A percentile compares a stretch with the other conserved stretches of the same genome.
Evolutionary conservation across 306 rosid species (phyloP).

Genomic region (Quercus alba): DNA sequence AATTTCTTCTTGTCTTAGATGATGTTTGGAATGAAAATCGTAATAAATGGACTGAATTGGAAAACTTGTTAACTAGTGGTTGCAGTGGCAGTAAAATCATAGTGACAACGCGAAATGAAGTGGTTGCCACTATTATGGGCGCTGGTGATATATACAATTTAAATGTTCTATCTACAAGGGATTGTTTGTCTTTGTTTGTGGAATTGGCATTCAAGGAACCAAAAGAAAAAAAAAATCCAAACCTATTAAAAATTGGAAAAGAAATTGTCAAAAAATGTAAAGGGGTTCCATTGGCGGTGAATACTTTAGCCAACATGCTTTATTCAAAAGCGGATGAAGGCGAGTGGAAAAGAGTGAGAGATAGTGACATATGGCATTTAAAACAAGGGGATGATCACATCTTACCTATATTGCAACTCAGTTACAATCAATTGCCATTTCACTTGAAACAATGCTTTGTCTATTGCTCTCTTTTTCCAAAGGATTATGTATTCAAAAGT

Average conservation of each 20-base stretch:
- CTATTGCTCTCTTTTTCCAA: conserved; percentile 26
- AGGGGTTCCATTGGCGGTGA: conserved; percentile 25
- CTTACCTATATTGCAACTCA: conserved; percentile 14
- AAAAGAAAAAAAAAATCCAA: not conserved
- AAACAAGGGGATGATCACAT: not conserved
- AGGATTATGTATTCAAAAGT: not conserved
- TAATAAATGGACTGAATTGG: conserved; percentile 26
- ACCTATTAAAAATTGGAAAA: conserved; percentile 19
- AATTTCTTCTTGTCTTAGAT: conserved; percentile 36
- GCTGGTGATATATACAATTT: conserved; percentile 10
- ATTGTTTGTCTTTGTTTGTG: conserved; percentile 37
- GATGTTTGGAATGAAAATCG: conserved; percentile 43
- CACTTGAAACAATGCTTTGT: conserved; percentile 22
- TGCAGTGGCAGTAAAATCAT: conserved; percentile 31
- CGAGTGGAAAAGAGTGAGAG: conserved; percentile 6
- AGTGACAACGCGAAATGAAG: conserved; percentile 29
- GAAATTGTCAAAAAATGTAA: conserved; percentile 22
- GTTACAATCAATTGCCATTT: conserved; percentile 9
- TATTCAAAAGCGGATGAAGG: conserved; percentile 8
- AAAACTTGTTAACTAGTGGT: conserved; percentile 18
- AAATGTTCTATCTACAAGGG: conserved; percentile 17
- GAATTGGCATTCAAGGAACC: conserved; percentile 23
- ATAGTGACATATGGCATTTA: not conserved
- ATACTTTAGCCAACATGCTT: conserved; percentile 22
- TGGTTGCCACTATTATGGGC: conserved; percentile 23